Evolutionary conservation across 306 rosid species (phyloP).

Genomic region (Lablab purpureus): DNA sequence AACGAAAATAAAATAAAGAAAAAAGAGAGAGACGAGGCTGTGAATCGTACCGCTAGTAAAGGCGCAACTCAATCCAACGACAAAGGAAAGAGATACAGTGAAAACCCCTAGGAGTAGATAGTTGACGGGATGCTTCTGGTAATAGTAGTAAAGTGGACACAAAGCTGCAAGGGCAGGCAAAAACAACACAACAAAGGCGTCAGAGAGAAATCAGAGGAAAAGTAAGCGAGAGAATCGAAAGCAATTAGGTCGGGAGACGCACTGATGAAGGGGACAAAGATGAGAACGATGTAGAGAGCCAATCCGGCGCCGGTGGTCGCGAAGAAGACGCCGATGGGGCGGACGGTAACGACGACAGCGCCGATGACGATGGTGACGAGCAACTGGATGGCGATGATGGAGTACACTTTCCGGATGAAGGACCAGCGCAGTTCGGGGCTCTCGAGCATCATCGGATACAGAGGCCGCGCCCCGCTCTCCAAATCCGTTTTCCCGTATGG

Average conservation of each 20-base stretch:
- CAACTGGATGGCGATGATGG: conserved; percentile 73
- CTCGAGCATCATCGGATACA: conserved; percentile 93
- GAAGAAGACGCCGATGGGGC: conserved; percentile 69
- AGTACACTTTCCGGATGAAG: conserved; percentile 87
- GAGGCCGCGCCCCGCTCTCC: conserved; percentile 72
- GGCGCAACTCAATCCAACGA: conserved; percentile 88
- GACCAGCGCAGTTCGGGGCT: conserved; percentile 94
- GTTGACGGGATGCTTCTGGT: conserved; percentile 92
- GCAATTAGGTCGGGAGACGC: not conserved
- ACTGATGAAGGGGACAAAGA: conserved; percentile 78
- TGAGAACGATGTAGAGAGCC: conserved; percentile 84
- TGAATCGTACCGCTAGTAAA: conserved; percentile 74
- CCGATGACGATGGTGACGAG: conserved; percentile 83
- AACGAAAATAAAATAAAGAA: not conserved
- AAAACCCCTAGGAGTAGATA: conserved; percentile 76
- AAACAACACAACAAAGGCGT: not conserved
- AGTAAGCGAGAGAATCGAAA: not conserved
- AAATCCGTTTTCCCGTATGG: conserved; percentile 59
- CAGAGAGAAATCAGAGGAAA: not conserved
- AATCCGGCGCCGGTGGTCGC: conserved; percentile 63
- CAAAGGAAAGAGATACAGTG: conserved; percentile 73
- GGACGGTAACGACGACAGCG: conserved; percentile 71
- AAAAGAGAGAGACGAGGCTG: not conserved
- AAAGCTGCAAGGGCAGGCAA: conserved; percentile 55
- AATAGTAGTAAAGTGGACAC: conserved; percentile 73